These are phyloP conservation scores for Penicillium sp. DNA, from an alignment of 2,329 filamentous ascomycete genomes.

Conservation along the genomic window DNA sequence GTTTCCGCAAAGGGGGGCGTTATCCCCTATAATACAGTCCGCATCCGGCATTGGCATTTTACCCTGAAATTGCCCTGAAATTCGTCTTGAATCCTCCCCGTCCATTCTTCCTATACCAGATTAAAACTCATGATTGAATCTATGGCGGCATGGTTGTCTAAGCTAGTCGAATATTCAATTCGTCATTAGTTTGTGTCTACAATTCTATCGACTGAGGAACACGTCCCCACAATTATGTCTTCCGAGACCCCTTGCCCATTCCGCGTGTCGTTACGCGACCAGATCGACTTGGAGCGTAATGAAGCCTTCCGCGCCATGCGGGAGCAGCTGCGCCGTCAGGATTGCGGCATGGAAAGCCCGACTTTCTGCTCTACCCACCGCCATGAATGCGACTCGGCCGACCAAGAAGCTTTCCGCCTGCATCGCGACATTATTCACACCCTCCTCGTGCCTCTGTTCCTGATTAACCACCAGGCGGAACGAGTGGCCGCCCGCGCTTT, in stretches of 20 bases:
- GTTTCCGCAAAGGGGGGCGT: conserved; percentile 24
- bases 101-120: background rate
- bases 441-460: conserved; percentile 58
- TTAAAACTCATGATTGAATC: conserved; percentile 5
- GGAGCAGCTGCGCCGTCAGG: conserved; percentile 36
- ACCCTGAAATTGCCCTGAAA: conserved; percentile 3
- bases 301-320: conserved; percentile 36
- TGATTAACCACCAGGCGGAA: conserved; percentile 57
- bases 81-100: conserved; percentile 9
- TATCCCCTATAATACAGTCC: conserved; percentile 17
- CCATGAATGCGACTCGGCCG: conserved; percentile 29
- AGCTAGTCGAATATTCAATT: conserved; percentile 6
- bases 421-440: conserved; percentile 62
- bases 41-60: conserved; percentile 17
- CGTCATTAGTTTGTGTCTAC: background rate
- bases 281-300: conserved; percentile 34
- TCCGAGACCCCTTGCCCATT: conserved; percentile 31
- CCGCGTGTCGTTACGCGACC: conserved; percentile 33
- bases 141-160: conserved; percentile 16
- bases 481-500: conserved; percentile 53
- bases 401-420: conserved; percentile 44
- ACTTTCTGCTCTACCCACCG: conserved; percentile 41
- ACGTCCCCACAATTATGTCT: conserved; percentile 3
- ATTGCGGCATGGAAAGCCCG: conserved; percentile 35
- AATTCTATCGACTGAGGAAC: background rate